Percentiles rank a stretch among this genome's conserved stretches.
phyloP scores from a whole-genome alignment of 208 protist species.

The Trypanosoma rangeli region DNA sequence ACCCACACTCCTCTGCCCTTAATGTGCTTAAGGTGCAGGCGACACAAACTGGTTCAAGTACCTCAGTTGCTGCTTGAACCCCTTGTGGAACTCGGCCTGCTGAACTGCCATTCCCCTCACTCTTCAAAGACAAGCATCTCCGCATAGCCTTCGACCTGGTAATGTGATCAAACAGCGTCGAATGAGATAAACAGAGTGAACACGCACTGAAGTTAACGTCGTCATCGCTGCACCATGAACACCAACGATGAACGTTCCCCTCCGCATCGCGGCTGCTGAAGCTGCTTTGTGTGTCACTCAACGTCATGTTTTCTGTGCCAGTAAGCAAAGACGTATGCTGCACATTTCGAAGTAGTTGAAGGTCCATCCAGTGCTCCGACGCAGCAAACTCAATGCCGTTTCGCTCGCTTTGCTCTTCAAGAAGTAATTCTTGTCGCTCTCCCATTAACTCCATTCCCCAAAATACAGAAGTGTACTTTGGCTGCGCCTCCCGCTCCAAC shows the following conservation, averaged over 20 bases:
- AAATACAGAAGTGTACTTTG: constrained; percentile 4
- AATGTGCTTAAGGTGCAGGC: neutral
- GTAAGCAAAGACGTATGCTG: neutral
- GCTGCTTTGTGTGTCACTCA: neutral
- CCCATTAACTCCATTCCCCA: constrained; percentile 18
- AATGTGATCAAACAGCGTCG: neutral
- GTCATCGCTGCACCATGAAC: neutral
- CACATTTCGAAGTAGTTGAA: constrained; percentile 1
- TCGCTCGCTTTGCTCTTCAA: constrained; percentile 17
- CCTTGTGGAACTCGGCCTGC: too few species aligned
- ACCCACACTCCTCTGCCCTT: neutral
- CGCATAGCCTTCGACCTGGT: neutral
- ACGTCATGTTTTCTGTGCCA: neutral
- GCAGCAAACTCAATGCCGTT: constrained; percentile 9
- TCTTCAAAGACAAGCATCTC: neutral
- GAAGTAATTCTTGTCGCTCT: constrained; percentile 6
- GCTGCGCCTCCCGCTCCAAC: constrained; percentile 2
- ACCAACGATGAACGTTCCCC: neutral
- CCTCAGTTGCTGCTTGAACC: neutral
- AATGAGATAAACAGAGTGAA: neutral
- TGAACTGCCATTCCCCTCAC: neutral
- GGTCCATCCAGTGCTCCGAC: constrained; percentile 7
- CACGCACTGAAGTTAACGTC: neutral
- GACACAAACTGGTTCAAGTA: neutral
- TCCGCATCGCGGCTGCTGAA: neutral